These are phyloP conservation scores for Populus nigra DNA, from an alignment of 345 rosid species.

Conservation along the genomic window DNA sequence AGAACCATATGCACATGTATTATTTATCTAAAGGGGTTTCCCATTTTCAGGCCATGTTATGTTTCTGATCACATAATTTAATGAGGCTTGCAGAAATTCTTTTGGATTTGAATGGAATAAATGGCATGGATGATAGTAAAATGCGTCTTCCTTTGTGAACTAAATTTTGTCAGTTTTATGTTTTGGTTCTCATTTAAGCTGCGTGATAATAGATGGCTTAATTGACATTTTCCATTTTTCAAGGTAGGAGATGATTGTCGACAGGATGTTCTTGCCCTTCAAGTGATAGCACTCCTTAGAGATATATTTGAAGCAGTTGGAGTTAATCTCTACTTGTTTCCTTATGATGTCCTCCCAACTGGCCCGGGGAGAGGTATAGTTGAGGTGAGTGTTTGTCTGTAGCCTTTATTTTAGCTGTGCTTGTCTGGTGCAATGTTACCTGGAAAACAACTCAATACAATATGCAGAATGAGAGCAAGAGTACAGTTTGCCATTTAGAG, in stretches of 20 bases:
- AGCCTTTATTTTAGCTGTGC: background rate
- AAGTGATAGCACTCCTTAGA: conserved; percentile 89
- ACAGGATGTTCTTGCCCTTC: conserved; percentile 98
- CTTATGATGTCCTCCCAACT: conserved; percentile 99
- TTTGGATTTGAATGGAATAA: background rate
- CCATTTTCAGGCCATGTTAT: background rate
- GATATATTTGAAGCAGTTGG: conserved; percentile 90
- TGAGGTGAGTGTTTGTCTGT: conserved; percentile 56
- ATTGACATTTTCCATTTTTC: conserved; percentile 18
- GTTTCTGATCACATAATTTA: background rate
- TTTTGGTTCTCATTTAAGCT: background rate
- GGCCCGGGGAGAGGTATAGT: conserved; percentile 93
- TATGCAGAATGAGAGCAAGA: background rate
- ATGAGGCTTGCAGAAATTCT: background rate
- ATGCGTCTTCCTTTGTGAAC: background rate
- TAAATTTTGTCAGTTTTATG: background rate
- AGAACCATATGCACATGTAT: background rate
- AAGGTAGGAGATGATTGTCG: conserved; percentile 99
- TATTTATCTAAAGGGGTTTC: background rate
- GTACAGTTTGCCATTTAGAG: background rate
- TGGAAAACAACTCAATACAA: background rate
- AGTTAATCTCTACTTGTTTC: conserved; percentile 80
- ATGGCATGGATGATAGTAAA: background rate
- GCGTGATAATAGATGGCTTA: conserved; percentile 1
- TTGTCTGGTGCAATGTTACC: conserved; percentile 1